These are phyloP conservation scores for Blastobotrys parvus DNA, from an alignment of 805 yeast genomes.

Conservation along the genomic window DNA sequence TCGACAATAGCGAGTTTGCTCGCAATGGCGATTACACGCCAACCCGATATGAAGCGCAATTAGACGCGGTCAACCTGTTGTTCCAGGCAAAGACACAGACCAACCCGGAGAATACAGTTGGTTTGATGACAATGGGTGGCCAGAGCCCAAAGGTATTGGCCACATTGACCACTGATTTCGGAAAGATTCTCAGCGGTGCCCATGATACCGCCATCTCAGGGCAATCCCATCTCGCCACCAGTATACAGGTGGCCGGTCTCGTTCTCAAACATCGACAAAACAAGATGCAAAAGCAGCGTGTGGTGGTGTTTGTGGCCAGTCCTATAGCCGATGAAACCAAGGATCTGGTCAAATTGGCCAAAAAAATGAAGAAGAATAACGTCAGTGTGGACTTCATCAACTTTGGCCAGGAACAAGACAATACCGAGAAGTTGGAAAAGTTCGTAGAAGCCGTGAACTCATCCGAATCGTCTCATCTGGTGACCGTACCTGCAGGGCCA, in stretches of 20 bases:
- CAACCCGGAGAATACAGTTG: slow-evolving; percentile 93
- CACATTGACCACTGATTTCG: slow-evolving; percentile 80
- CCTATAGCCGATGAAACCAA: slow-evolving; percentile 65
- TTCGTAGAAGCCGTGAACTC: slow-evolving; percentile 64
- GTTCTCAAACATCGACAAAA: slow-evolving; percentile 96
- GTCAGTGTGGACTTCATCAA: slow-evolving; percentile 83
- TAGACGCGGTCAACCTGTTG: slow-evolving; percentile 78
- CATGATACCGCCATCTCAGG: slow-evolving; percentile 72
- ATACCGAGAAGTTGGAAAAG: slow-evolving; percentile 70
- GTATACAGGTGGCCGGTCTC: slow-evolving; percentile 86
- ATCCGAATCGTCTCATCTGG: slow-evolving; percentile 58
- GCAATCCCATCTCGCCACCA: slow-evolving; percentile 58
- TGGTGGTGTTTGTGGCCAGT: slow-evolving; percentile 81
- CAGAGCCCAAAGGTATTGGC: slow-evolving; percentile 71
- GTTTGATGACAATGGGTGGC: slow-evolving; percentile 84
- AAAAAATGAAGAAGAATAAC: slow-evolving; percentile 86
- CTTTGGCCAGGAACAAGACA: slow-evolving; percentile 80
- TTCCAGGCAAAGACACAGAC: slow-evolving; percentile 79
- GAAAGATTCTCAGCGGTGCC: slow-evolving; percentile 73
- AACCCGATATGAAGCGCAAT: slow-evolving; percentile 84
- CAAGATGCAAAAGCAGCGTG: slow-evolving; percentile 83
- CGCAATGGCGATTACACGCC: slow-evolving; percentile 91
- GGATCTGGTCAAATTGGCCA: slow-evolving; percentile 77
- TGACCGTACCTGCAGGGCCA: slow-evolving; percentile 85
- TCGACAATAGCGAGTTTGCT: slow-evolving; percentile 94